Base-by-base conservation (phyloP, 192 early-diverging fungal species). In the Tieghemiomyces parasiticus region DNA sequence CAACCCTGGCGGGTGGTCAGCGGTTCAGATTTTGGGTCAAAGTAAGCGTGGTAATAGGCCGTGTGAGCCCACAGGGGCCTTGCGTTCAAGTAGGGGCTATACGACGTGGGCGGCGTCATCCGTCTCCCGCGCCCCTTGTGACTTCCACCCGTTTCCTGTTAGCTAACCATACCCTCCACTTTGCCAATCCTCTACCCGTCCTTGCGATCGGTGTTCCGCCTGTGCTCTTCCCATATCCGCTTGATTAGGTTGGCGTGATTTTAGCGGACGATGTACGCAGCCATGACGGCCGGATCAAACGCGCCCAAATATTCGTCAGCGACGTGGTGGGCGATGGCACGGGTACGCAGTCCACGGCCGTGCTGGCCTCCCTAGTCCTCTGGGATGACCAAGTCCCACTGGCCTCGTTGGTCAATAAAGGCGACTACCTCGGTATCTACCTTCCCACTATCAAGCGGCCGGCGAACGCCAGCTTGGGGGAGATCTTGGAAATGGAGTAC, bases 401-500 rank as follows among this genome's bases (percentile, higher is more conserved):
- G 35, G 55, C 55, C 34, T 35, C 35, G 20, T 24, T 38, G 35
- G n/a, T 58, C 22, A 35, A 35, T 14, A 34, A 38, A 58, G 55
- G 55, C 4, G 55, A 58, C 33, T 26, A 28, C 22, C n/a, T 58
- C 33, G 55, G 34, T 24, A 58, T 58, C 20, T 58, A 58, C 33
- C 55, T 35, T 14, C 55, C 55, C 32, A 34, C 34, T 6, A 58
- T 58, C 32, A 32, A n/a, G n/a, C n/a, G n/a, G n/a, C n/a, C n/a
- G n/a, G n/a, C n/a, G n/a, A n/a, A n/a, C n/a, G n/a, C n/a, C n/a
- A n/a, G n/a, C n/a, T n/a, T 16, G 8, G 38, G 16, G 6, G 38
- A 42, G 6, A 42, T 35, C 6, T 16, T 58, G 6, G 30, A 63
- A 16, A 52, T 63, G 35, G 67, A 67, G 22, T 71, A 65, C 35